A percentile compares a stretch with the other conserved stretches of the same genome.
These are phyloP conservation scores for Sugiyamaella mastotermitis DNA, from an alignment of 805 yeast genomes.

Conservation along the genomic window DNA sequence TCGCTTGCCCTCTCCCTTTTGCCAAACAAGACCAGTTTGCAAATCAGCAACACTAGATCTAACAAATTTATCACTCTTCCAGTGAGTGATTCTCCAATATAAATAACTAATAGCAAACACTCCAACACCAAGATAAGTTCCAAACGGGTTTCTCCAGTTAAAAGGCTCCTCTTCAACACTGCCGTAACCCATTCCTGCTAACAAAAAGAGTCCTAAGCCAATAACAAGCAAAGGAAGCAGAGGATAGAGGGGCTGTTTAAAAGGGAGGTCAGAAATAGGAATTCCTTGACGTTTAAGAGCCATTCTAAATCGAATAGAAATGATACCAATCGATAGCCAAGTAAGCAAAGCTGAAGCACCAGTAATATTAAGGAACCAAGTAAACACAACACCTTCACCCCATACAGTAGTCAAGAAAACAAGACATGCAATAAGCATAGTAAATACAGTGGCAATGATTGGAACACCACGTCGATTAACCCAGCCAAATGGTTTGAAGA, in stretches of 20 bases:
- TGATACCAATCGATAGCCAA: conserved; percentile 52
- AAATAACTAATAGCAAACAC: conserved; percentile 38
- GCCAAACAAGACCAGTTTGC: conserved; percentile 22
- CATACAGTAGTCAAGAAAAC: conserved; percentile 61
- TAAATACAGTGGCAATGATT: conserved; percentile 44
- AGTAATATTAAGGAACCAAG: conserved; percentile 58
- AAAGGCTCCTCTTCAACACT: conserved; percentile 19
- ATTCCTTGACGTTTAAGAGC: conserved; percentile 53
- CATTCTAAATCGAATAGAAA: conserved; percentile 53
- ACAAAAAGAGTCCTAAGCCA: conserved; percentile 53
- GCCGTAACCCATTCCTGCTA: conserved; percentile 37
- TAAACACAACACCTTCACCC: conserved; percentile 49
- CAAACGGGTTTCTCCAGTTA: conserved; percentile 39
- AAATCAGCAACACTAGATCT: conserved; percentile 18
- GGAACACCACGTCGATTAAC: conserved; percentile 55
- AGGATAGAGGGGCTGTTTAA: conserved; percentile 45
- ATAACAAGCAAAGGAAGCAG: conserved; percentile 44
- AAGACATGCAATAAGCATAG: conserved; percentile 51
- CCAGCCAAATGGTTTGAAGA: conserved; percentile 45
- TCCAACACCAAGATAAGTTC: conserved; percentile 40
- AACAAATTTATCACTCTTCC: conserved; percentile 23
- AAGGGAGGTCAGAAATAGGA: conserved; percentile 46
- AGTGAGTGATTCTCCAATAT: conserved; percentile 29
- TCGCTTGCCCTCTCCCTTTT: conserved; percentile 25
- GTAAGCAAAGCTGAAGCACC: conserved; percentile 59